Percentiles rank a stretch among this genome's conserved stretches.
Evolutionary conservation across 345 rosid species (phyloP).

Genomic region (Aquilaria yunnanensis): DNA sequence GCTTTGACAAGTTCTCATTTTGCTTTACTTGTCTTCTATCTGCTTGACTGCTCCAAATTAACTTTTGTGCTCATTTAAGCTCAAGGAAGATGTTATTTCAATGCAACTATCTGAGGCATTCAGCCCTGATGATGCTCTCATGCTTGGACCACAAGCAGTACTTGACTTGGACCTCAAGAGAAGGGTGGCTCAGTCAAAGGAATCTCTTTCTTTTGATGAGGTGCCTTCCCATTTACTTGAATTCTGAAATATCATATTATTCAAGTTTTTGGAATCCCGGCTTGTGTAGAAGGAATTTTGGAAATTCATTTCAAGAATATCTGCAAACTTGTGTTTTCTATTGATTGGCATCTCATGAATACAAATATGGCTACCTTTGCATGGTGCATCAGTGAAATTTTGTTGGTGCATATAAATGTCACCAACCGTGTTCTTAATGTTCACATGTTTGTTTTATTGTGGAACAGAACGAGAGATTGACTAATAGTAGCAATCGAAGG

Average conservation of each 20-base stretch:
- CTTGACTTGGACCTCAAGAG: conserved; percentile 40
- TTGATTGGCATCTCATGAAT: background rate
- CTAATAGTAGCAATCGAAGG: background rate
- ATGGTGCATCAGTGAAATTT: background rate
- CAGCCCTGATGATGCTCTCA: conserved; percentile 80
- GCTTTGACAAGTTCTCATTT: background rate
- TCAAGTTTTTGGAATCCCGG: too few species aligned
- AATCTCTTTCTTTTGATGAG: conserved; percentile 83
- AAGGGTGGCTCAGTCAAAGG: conserved; percentile 48
- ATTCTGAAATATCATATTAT: too few species aligned
- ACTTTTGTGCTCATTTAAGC: conserved; percentile 32
- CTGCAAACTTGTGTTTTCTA: background rate
- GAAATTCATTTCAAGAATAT: background rate
- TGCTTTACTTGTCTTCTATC: background rate
- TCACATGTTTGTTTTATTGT: background rate
- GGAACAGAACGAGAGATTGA: too few species aligned
- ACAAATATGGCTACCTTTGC: too few species aligned
- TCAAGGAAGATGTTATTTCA: conserved; percentile 51
- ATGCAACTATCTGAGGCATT: conserved; percentile 68
- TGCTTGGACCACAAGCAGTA: conserved; percentile 50
- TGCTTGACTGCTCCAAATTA: conserved; percentile 3
- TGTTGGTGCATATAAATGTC: background rate
- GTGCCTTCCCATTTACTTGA: conserved; percentile 24
- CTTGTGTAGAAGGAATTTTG: too few species aligned
- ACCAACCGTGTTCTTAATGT: background rate